Evolutionary conservation across 208 protist species (phyloP).

Genomic region (Trypanosoma conorhini): DNA sequence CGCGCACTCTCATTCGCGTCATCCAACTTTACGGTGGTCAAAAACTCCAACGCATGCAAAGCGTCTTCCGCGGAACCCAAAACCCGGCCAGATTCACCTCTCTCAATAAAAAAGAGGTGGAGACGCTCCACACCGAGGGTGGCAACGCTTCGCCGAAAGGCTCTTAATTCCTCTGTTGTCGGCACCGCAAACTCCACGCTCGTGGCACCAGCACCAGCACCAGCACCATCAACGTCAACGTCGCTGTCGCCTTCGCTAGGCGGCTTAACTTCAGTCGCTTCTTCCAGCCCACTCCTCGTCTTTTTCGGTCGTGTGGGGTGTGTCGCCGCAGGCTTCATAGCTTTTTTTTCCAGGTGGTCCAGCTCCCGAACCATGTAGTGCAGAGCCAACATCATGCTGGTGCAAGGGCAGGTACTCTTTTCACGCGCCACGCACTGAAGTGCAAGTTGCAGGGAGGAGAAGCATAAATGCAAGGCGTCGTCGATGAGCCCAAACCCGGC

Average conservation of each 20-base stretch:
- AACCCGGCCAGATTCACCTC: conserved; percentile 14
- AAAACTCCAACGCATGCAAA: conserved; percentile 60
- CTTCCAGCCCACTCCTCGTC: neutral
- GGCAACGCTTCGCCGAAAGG: conserved; percentile 41
- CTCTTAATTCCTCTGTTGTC: conserved; percentile 15
- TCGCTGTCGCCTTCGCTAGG: neutral
- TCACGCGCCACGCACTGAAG: conserved; percentile 37
- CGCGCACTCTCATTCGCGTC: conserved; percentile 30
- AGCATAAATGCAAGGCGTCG: conserved; percentile 43
- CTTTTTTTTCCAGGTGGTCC: conserved; percentile 30
- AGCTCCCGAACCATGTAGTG: conserved; percentile 71
- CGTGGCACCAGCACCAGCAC: neutral
- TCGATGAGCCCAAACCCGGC: conserved; percentile 64
- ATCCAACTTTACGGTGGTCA: conserved; percentile 39
- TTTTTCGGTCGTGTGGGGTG: neutral
- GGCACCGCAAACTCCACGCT: neutral
- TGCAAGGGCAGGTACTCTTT: conserved; percentile 34
- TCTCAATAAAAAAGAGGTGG: conserved; percentile 56
- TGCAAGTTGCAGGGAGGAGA: conserved; percentile 36
- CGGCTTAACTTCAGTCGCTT: neutral
- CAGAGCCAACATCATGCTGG: conserved; percentile 51
- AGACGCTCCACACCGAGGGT: conserved; percentile 61
- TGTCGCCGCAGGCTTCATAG: neutral
- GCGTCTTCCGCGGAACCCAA: conserved; percentile 52
- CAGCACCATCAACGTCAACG: neutral